These are phyloP conservation scores for Entrophospora sp. DNA, from an alignment of 192 early-diverging fungal species.

Conservation along the genomic window DNA sequence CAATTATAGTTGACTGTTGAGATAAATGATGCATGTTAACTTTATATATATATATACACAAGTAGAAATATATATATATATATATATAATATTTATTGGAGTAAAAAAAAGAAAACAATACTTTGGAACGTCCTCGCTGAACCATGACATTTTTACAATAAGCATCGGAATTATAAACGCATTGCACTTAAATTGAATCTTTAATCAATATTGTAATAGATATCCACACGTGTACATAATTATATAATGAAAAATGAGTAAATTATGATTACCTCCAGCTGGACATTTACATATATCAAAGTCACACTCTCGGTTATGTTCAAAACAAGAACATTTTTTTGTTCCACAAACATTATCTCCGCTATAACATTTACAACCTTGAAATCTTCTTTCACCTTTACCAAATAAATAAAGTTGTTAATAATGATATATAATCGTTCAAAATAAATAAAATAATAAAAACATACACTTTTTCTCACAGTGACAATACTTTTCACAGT, in stretches of 20 bases:
- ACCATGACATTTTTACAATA: conserved; percentile 13
- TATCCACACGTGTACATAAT: too few relatives aligned
- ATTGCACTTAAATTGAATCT: too few relatives aligned
- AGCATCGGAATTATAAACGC: too few relatives aligned
- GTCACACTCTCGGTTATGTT: conserved; percentile 19
- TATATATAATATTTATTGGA: neutral
- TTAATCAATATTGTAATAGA: too few relatives aligned
- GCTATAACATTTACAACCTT: conserved; percentile 12
- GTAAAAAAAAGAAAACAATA: neutral
- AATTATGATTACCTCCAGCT: neutral
- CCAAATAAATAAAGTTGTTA: neutral
- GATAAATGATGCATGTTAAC: too few relatives aligned
- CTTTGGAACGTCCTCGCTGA: conserved; percentile 9
- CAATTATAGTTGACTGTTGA: conserved; percentile 18
- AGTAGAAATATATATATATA: neutral
- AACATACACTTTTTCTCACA: conserved; percentile 16
- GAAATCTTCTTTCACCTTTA: conserved; percentile 17
- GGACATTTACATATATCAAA: conserved; percentile 15
- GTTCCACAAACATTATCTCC: neutral
- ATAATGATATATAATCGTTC: neutral
- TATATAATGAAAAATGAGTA: neutral
- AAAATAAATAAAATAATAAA: neutral
- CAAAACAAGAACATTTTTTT: conserved; percentile 11
- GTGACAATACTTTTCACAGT: conserved; percentile 19
- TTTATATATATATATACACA: neutral